Conservation (phyloP, 148 eudicot species). For the Camellia sinensis region DNA sequence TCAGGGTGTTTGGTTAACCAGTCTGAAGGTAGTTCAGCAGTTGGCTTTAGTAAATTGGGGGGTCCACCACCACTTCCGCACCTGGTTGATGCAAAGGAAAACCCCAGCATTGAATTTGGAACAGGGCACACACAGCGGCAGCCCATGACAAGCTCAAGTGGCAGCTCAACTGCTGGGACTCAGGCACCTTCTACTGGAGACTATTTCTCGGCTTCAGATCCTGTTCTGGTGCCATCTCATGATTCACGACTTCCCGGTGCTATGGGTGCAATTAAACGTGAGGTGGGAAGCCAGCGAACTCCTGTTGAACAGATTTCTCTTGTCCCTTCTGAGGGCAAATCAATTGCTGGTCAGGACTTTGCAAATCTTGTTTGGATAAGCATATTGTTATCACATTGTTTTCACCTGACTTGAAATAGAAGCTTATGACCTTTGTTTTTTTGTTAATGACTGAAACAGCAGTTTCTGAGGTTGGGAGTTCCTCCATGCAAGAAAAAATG, state of each 20-base stretch:
- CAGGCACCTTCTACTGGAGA: constrained; percentile 34
- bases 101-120: constrained; percentile 22
- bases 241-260: constrained; percentile 43
- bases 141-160: constrained; percentile 26
- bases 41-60: constrained; percentile 20
- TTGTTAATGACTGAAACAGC: constrained; percentile 18
- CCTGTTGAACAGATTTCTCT: constrained; percentile 30
- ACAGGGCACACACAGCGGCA: constrained; percentile 21
- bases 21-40: constrained; percentile 24
- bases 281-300: constrained; percentile 38
- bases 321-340: constrained; percentile 40
- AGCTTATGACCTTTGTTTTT: constrained; percentile 17
- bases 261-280: constrained; percentile 49
- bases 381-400: background rate
- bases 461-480: constrained; percentile 32
- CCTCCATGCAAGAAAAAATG: constrained; percentile 37
- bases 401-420: background rate
- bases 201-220: constrained; percentile 55
- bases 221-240: constrained; percentile 50
- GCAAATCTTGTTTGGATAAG: background rate
- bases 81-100: constrained; percentile 33
- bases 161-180: constrained; percentile 29
- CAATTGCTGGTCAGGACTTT: constrained; percentile 37
- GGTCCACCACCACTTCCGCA: constrained; percentile 22
- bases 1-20: constrained; percentile 25